Evolutionary conservation across 2,329 filamentous ascomycete genomes (phyloP), one percentile per base, ranked within the genome.

Genomic region (Pseudocercospora vitis): DNA sequence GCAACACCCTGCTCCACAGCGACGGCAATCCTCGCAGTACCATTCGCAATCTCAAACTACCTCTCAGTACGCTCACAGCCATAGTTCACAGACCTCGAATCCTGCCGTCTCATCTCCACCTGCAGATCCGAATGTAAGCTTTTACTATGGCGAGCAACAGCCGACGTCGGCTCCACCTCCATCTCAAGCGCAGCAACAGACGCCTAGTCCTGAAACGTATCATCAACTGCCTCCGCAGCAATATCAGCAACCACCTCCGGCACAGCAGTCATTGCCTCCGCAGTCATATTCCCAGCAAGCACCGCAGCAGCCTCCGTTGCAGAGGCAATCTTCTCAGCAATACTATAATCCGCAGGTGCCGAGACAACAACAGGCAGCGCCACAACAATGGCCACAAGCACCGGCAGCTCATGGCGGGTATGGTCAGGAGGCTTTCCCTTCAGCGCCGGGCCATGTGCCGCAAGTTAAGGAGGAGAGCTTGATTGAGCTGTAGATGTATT

Each of bases 51-150:
- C n/a, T n/a, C n/a, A 63, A 24, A 56, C 67, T 7, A 63, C 68
- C 7, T 66, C 67, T 3, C 74, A 75, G 21, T 66, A 69, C 59
- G 50, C 71, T 51, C 53, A 65, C 59, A 56, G 72, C 68, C 62
- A 68, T 46, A 60, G 58, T 11, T 65, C 62, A 3, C 64, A 65
- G 18, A 52, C 56, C 21, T 65, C 63, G 7, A 66, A 67, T 50
- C 62, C 64, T 12, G 46, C 55, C 21, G 49, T 64, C 26, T 55
- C 48, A 52, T 67, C 61, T 54, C 61, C 61, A 56, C 57, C 65
- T 12, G 65, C 75, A 12, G 83, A 87, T 54, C 75, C 81, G 1
- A 81, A 76, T 54, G 74, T 79, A 8, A 76, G 78, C 7, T 85
- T 81, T 63, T 87, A 86, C 68, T 83, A 81, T 63, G 77, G 72